Evolutionary conservation across 805 yeast species (phyloP).

Genomic region (Starmerella sp.): DNA sequence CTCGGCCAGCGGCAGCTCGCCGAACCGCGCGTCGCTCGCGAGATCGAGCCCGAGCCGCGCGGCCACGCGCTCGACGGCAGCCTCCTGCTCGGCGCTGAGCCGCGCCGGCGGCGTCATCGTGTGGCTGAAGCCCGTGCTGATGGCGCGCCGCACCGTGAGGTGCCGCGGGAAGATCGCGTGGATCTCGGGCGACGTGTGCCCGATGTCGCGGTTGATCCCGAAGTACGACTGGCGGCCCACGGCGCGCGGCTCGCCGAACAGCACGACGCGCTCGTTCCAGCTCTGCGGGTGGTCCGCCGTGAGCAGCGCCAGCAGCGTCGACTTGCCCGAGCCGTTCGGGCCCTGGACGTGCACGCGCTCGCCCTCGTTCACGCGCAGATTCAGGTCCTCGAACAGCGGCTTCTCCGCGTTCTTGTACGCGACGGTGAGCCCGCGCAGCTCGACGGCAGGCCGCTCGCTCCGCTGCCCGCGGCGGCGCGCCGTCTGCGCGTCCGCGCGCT

Average conservation of each 20-base stretch:
- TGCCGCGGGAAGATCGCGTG: slow-evolving; percentile 69
- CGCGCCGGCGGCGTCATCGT: slow-evolving; percentile 46
- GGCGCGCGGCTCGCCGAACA: slow-evolving; percentile 56
- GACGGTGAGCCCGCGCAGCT: slow-evolving; percentile 53
- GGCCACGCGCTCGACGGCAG: slow-evolving; percentile 37
- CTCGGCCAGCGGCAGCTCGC: slow-evolving; percentile 12
- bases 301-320: slow-evolving; percentile 70
- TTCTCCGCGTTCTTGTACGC: slow-evolving; percentile 43
- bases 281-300: slow-evolving; percentile 97
- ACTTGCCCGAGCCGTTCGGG: slow-evolving; percentile 85
- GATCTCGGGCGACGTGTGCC: slow-evolving; percentile 83
- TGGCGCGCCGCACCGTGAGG: slow-evolving; percentile 43
- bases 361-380: slow-evolving; percentile 58
- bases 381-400: slow-evolving; percentile 47
- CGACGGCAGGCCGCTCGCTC: slow-evolving; percentile 30
- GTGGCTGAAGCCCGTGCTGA: slow-evolving; percentile 64
- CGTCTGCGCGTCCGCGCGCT: background rate
- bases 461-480: background rate
- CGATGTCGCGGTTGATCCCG: slow-evolving; percentile 66
- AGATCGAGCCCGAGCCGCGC: slow-evolving; percentile 34
- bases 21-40: slow-evolving; percentile 33
- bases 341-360: slow-evolving; percentile 86
- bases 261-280: slow-evolving; percentile 60
- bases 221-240: slow-evolving; percentile 71
- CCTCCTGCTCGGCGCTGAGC: slow-evolving; percentile 32